A percentile compares a stretch with the other conserved stretches of the same genome.
These are phyloP conservation scores for Chlamydomonas incerta DNA, from an alignment of 139 green algal species.

Conservation along the genomic window DNA sequence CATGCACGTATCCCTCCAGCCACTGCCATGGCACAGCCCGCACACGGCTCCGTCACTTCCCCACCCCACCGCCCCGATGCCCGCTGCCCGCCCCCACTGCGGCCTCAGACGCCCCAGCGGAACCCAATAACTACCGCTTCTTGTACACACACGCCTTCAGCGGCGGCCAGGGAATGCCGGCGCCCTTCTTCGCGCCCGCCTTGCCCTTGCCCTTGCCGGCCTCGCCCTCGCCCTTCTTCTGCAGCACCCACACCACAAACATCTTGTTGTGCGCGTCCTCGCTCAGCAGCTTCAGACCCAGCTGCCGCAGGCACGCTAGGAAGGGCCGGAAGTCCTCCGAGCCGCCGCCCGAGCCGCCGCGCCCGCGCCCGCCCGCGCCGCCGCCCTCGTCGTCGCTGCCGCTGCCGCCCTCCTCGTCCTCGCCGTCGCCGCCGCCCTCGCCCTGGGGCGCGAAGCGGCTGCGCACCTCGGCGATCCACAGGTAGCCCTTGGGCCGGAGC, in stretches of 20 bases:
- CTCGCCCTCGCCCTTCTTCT: constrained; percentile 51
- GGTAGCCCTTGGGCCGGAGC: constrained; percentile 74
- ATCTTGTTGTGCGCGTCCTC: constrained; percentile 78
- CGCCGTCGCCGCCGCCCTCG: constrained; percentile 34
- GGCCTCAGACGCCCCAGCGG: too few relatives aligned
- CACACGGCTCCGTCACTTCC: too few relatives aligned
- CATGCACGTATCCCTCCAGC: too few relatives aligned
- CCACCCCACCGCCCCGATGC: too few relatives aligned
- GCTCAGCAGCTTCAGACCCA: constrained; percentile 73
- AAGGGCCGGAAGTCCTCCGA: constrained; percentile 76
- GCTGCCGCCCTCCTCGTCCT: background rate
- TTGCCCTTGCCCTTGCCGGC: background rate
- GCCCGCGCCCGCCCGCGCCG: background rate
- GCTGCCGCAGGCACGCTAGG: constrained; percentile 56
- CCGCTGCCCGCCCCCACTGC: too few relatives aligned
- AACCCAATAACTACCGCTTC: constrained; percentile 69
- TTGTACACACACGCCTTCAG: constrained; percentile 90
- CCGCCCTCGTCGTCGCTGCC: background rate
- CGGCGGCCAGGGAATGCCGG: constrained; percentile 69
- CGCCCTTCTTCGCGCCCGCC: background rate
- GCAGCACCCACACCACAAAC: constrained; percentile 82
- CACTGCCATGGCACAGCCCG: too few relatives aligned
- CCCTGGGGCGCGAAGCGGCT: constrained; percentile 63
- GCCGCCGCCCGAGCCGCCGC: background rate
- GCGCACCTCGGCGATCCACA: constrained; percentile 95